Percentiles rank a stretch among this genome's conserved stretches.
These are phyloP conservation scores for Fusarium armeniacum DNA, from an alignment of 2,329 filamentous ascomycete genomes.

Conservation along the genomic window DNA sequence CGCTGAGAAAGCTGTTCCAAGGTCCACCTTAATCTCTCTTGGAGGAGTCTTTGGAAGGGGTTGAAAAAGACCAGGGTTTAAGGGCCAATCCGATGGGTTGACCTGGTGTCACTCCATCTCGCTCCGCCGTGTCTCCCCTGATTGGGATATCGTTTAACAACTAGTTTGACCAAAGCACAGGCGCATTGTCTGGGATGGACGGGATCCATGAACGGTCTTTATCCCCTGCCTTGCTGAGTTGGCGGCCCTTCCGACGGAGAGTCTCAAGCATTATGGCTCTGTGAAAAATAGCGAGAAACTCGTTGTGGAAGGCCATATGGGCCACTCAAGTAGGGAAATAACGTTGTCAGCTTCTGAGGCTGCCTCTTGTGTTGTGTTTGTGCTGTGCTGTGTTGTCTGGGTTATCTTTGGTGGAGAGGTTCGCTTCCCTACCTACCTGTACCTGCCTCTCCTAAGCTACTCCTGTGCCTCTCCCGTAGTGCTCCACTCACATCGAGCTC, in stretches of 20 bases:
- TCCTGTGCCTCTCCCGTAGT: conserved; percentile 44
- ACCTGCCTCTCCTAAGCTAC: conserved; percentile 8
- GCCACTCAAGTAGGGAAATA: conserved; percentile 14
- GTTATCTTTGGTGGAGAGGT: conserved; percentile 30
- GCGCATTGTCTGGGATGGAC: conserved; percentile 39
- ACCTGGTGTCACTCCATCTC: conserved; percentile 39
- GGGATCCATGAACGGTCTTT: conserved; percentile 31
- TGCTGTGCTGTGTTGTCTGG: conserved; percentile 10
- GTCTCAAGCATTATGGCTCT: conserved; percentile 11
- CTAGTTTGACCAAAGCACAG: conserved; percentile 30
- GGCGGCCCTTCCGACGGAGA: conserved; percentile 24
- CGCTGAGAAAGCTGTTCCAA: conserved; percentile 28
- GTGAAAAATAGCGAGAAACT: conserved; percentile 20
- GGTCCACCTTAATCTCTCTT: conserved; percentile 45
- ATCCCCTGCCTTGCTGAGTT: conserved; percentile 18
- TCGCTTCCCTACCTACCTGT: background rate
- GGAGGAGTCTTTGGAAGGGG: conserved; percentile 42
- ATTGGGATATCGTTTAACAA: conserved; percentile 37
- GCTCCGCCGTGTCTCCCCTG: conserved; percentile 36
- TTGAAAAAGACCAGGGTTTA: conserved; percentile 26
- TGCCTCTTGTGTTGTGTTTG: conserved; percentile 20
- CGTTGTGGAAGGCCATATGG: conserved; percentile 16
- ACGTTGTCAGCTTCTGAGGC: conserved; percentile 27
- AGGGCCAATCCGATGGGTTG: conserved; percentile 39
- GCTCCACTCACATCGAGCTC: conserved; percentile 35